A percentile compares a stretch with the other conserved stretches of the same genome.
These are phyloP conservation scores for Lobulomyces angularis DNA, from an alignment of 192 early-diverging fungal species.

Conservation along the genomic window DNA sequence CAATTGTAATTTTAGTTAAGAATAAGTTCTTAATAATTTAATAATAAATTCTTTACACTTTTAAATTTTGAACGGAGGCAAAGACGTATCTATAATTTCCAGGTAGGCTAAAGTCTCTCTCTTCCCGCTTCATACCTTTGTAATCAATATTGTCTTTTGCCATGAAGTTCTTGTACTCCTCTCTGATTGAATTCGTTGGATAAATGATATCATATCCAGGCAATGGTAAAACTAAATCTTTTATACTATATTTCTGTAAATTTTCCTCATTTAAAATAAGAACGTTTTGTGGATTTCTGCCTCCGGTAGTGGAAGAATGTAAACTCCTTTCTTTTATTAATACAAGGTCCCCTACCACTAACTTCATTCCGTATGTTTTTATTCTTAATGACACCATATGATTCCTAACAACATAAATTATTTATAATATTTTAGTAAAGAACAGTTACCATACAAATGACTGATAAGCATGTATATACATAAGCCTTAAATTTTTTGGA, in stretches of 20 bases:
- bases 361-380: conserved; percentile 44
- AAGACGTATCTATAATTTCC: conserved; percentile 38
- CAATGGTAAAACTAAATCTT: conserved; percentile 85
- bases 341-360: conserved; percentile 82
- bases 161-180: conserved; percentile 61
- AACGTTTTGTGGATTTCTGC: conserved; percentile 3
- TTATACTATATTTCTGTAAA: conserved; percentile 55
- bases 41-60: background rate
- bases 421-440: too few relatives aligned
- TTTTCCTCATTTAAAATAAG: conserved; percentile 58
- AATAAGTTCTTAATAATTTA: background rate
- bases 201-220: conserved; percentile 71
- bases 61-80: too few relatives aligned
- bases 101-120: conserved; percentile 16
- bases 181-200: conserved; percentile 59
- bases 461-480: conserved; percentile 97
- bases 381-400: conserved; percentile 63
- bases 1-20: too few relatives aligned
- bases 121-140: conserved; percentile 44
- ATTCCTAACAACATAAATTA: too few relatives aligned
- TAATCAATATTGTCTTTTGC: conserved; percentile 59
- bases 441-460: conserved; percentile 86
- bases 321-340: conserved; percentile 13
- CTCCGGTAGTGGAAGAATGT: conserved; percentile 5
- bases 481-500: conserved; percentile 68